Percentiles rank a stretch among this genome's conserved stretches.
Evolutionary conservation across 2,329 filamentous ascomycete species (phyloP).

Genomic region (Neofusicoccum kwambonambiense): DNA sequence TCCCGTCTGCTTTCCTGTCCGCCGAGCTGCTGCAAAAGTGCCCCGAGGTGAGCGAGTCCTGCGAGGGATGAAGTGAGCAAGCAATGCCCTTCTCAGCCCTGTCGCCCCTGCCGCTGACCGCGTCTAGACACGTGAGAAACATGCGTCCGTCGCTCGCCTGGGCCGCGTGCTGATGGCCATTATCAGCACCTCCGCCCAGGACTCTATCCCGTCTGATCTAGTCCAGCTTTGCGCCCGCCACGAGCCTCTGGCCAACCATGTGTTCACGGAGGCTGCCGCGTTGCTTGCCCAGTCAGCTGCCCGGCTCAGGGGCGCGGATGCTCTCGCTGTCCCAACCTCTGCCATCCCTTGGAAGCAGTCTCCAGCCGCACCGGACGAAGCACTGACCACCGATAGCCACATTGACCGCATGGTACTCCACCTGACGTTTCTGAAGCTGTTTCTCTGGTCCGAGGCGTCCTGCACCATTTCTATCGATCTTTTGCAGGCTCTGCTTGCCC

Average conservation of each 20-base stretch:
- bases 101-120: background rate
- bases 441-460: constrained; percentile 27
- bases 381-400: background rate
- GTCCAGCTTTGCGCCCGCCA: constrained; percentile 1
- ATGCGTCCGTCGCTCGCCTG: constrained; percentile 18
- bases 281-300: background rate
- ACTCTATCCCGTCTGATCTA: background rate
- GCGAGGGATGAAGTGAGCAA: constrained; percentile 6
- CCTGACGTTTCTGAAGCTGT: constrained; percentile 31
- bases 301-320: background rate
- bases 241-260: constrained; percentile 14
- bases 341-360: background rate
- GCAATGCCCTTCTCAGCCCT: background rate
- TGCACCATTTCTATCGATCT: background rate
- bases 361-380: background rate
- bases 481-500: constrained; percentile 5
- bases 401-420: constrained; percentile 18
- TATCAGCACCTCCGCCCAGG: background rate
- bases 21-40: constrained; percentile 15
- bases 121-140: background rate
- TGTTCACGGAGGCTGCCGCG: background rate
- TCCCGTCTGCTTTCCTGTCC: background rate
- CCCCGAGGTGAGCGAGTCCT: constrained; percentile 19
- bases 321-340: background rate
- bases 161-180: constrained; percentile 2